phyloP scores from a whole-genome alignment of 2,329 filamentous ascomycete species.

The Botryotinia convoluta region DNA sequence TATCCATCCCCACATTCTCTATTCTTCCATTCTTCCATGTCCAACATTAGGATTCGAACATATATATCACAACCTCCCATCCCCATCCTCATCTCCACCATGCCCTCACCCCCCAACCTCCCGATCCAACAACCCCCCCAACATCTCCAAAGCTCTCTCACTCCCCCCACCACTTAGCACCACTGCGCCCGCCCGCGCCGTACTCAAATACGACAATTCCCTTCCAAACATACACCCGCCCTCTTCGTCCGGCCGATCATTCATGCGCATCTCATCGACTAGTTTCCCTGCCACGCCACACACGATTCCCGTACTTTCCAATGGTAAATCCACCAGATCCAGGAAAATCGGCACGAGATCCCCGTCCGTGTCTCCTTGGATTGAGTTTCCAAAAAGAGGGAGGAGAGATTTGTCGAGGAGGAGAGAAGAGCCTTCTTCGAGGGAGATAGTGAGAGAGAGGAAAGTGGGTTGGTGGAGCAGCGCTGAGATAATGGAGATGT shows the following conservation, averaged over 20 bases:
- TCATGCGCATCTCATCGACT: conserved; percentile 62
- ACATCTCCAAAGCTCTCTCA: conserved; percentile 67
- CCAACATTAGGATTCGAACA: neutral
- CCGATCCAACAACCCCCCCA: conserved; percentile 47
- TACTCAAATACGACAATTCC: conserved; percentile 89
- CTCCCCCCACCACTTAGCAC: conserved; percentile 77
- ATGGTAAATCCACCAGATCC: conserved; percentile 74
- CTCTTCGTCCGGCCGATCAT: conserved; percentile 14
- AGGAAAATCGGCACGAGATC: conserved; percentile 83
- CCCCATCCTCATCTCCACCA: neutral
- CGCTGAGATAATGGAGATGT: conserved; percentile 60
- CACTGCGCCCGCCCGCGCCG: conserved; percentile 83
- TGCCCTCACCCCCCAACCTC: neutral
- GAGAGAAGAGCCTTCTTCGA: conserved; percentile 70
- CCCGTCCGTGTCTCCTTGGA: conserved; percentile 73
- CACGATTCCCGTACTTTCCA: conserved; percentile 91
- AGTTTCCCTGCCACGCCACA: conserved; percentile 86
- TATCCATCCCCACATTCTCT: neutral
- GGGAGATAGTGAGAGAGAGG: conserved; percentile 70
- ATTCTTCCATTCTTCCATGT: neutral
- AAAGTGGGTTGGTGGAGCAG: conserved; percentile 63
- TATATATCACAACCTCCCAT: neutral
- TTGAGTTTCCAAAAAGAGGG: conserved; percentile 63
- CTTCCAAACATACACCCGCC: conserved; percentile 40
- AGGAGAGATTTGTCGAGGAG: conserved; percentile 69